phyloP scores from a whole-genome alignment of 2,329 filamentous ascomycete genomes.

The Teratosphaeria viscida region DNA sequence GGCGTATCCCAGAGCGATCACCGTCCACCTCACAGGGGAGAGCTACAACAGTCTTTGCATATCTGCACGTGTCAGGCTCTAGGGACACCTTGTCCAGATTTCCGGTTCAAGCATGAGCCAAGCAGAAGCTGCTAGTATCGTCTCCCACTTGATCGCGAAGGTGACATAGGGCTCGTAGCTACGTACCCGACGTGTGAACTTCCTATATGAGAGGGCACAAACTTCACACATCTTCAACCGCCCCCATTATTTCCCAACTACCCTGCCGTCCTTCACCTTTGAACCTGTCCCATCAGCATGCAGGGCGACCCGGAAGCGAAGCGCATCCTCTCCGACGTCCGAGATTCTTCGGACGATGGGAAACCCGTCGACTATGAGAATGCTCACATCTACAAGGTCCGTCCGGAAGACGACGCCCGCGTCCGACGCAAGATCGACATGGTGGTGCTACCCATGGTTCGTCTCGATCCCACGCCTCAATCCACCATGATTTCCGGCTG shows the following conservation, averaged over 20 bases:
- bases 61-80: too few relatives aligned
- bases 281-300: too few relatives aligned
- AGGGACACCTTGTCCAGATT: too few relatives aligned
- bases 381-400: background rate
- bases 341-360: background rate
- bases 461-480: background rate
- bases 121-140: too few relatives aligned
- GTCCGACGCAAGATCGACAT: background rate
- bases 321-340: background rate
- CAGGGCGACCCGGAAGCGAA: background rate
- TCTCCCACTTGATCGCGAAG: too few relatives aligned
- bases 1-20: background rate
- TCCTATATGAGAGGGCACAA: too few relatives aligned
- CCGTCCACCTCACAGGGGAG: background rate
- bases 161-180: too few relatives aligned
- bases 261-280: too few relatives aligned
- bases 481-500: background rate
- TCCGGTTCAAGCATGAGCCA: too few relatives aligned
- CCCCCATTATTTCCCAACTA: too few relatives aligned
- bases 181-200: too few relatives aligned
- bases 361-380: background rate
- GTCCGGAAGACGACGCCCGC: background rate
- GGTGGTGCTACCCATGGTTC: slow-evolving; percentile 1
- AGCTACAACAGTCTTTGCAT: background rate
- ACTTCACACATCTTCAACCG: too few relatives aligned